A percentile compares a stretch with the other conserved stretches of the same genome.
Conservation (phyloP, 495 filamentous ascomycete species). For the Penicillium roqueforti region DNA sequence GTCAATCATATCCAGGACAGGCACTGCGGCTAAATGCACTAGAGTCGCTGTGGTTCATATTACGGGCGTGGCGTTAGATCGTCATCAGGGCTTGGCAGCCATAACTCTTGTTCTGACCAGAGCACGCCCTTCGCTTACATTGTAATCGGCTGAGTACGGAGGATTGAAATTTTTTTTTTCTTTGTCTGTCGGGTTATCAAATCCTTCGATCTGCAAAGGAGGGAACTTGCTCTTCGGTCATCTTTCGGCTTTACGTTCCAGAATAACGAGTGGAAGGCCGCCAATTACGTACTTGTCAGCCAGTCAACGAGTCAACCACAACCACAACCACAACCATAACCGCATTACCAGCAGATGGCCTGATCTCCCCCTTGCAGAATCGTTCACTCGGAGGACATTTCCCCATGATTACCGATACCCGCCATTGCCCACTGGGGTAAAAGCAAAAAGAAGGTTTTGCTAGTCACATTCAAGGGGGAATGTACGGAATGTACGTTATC, state of each 20-base stretch:
- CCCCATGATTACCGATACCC: background rate
- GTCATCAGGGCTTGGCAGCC: constrained; percentile 17
- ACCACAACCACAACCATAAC: no score
- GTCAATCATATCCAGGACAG: constrained; percentile 1
- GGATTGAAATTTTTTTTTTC: no score
- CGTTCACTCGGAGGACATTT: background rate
- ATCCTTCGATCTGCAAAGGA: constrained; percentile 2
- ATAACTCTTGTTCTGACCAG: constrained; percentile 22
- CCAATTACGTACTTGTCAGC: constrained; percentile 17
- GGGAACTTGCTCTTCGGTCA: no score
- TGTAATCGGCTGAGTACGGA: no score
- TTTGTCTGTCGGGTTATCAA: background rate
- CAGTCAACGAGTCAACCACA: background rate
- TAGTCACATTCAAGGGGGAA: constrained; percentile 14
- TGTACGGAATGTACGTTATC: constrained; percentile 12
- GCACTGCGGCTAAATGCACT: background rate
- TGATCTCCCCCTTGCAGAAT: constrained; percentile 16
- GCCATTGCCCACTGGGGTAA: constrained; percentile 9
- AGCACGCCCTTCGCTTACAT: no score
- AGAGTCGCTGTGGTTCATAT: constrained; percentile 9
- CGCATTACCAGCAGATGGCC: constrained; percentile 1
- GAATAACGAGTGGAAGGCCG: constrained; percentile 16
- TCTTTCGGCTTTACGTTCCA: constrained; percentile 13
- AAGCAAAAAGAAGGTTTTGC: constrained; percentile 12
- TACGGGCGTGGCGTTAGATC: constrained; percentile 29